phyloP scores from a whole-genome alignment of 768 basidiomycete genomes.

The Agrocybe pediades region DNA sequence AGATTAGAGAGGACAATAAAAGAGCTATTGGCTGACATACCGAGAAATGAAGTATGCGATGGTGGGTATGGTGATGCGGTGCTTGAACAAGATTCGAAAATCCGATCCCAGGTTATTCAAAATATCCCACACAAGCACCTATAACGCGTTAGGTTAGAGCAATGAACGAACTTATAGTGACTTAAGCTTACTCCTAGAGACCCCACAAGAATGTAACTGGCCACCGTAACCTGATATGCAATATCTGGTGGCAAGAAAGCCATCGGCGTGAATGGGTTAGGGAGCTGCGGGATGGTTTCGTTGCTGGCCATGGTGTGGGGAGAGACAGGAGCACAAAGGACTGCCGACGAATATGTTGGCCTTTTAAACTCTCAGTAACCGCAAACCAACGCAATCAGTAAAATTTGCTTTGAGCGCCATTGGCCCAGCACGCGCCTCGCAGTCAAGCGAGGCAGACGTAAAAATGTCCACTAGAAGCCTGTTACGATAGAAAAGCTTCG shows the following conservation, averaged over 20 bases:
- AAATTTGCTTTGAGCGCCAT: slow-evolving; percentile 1
- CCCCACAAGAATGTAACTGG: not conserved
- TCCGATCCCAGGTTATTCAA: slow-evolving; percentile 9
- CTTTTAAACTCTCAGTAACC: not conserved
- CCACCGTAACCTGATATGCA: not conserved
- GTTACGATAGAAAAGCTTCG: not conserved
- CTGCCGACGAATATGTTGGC: not conserved
- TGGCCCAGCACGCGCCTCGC: not conserved
- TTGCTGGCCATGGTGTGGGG: slow-evolving; percentile 7
- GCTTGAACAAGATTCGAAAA: slow-evolving; percentile 18
- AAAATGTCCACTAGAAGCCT: not conserved
- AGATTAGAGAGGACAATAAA: not conserved
- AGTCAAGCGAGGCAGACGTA: slow-evolving; percentile 5
- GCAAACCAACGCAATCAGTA: slow-evolving; percentile 2
- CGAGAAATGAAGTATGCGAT: slow-evolving; percentile 24
- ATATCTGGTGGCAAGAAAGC: not conserved
- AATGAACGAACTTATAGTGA: not conserved
- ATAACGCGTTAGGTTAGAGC: not conserved
- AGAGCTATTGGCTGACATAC: slow-evolving; percentile 7
- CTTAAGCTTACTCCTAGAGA: not conserved
- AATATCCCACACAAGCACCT: slow-evolving; percentile 4
- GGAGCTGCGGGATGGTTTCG: slow-evolving; percentile 4
- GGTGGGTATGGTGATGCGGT: slow-evolving; percentile 16
- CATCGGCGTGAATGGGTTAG: slow-evolving; percentile 8
- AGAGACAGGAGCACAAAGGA: not conserved